Evolutionary conservation across 1,139 yeast species (phyloP), one percentile per base, ranked within the genome.

Genomic region (Lizanozyma gosingica): DNA sequence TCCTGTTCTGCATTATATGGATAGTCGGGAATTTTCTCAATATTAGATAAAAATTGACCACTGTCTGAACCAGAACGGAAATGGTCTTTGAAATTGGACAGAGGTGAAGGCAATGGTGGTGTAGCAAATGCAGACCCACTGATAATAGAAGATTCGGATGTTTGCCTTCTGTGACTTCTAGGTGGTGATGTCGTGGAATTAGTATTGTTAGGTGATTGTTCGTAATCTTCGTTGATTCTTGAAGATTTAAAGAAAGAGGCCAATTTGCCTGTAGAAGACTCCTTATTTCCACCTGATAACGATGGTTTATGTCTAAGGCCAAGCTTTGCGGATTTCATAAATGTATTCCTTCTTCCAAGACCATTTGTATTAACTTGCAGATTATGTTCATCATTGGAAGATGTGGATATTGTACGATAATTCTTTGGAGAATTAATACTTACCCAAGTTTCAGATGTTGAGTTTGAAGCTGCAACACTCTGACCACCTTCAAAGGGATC

Each of bases 271-370:
- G 57, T 47, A 35, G 29, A 22, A 6, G 29, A 22, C 29, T 22
- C 29, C 11, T 22, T 22, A 22, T 22, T 22, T 14, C 73, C 70
- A 14, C 71, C 71, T 22, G 73, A 67, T 3, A 55, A 52, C 4
- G 73, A 65, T 22, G 75, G 51, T 48, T 68, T 69, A 48, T 70
- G 76, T 41, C 62, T 65, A 42, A 68, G 54, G 33, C 62, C 56
- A 40, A 59, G 49, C 40, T 61, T 59, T 16, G 67, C 68, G 4
- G 64, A 22, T 11, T 22, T 22, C 29, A 22, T 6, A 22, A 22
- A 11, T 11, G 68, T 63, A 22, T 52, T 53, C 44, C 54, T 62
- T 37, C 71, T 53, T 22, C 14, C 55, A 47, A 15, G 57, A 44
- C 6, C 52, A 43, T 11, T 39, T 3, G 39, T 34, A 15, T 27